Percentiles rank a stretch among this genome's conserved stretches.
These are phyloP conservation scores for Sarcomyxa edulis DNA, from an alignment of 768 basidiomycete genomes.

Conservation along the genomic window DNA sequence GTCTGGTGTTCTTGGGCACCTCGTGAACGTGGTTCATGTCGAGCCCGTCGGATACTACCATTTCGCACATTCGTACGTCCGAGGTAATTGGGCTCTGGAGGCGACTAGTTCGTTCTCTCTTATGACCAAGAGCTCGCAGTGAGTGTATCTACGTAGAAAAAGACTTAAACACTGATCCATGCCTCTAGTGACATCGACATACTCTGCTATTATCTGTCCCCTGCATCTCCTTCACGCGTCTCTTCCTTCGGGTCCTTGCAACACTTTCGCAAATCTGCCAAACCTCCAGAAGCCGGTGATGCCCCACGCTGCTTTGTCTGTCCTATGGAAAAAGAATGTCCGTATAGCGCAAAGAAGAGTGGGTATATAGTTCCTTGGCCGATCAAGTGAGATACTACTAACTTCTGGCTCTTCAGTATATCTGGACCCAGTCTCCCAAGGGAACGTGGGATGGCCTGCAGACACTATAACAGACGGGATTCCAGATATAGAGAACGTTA, in stretches of 20 bases:
- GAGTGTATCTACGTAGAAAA: slow-evolving; percentile 19
- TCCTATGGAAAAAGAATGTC: slow-evolving; percentile 62
- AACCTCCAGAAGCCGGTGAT: slow-evolving; percentile 63
- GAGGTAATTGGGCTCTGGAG: slow-evolving; percentile 76
- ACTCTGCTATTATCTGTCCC: slow-evolving; percentile 71
- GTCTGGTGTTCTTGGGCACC: slow-evolving; percentile 66
- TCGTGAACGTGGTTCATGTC: slow-evolving; percentile 79
- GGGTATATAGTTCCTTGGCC: slow-evolving; percentile 15
- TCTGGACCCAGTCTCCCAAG: slow-evolving; percentile 61
- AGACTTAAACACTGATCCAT: slow-evolving; percentile 4
- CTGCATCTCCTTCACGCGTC: slow-evolving; percentile 58
- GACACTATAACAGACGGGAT: slow-evolving; percentile 68
- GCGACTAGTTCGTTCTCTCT: slow-evolving; percentile 70
- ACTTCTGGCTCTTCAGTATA: slow-evolving; percentile 53
- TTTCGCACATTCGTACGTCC: slow-evolving; percentile 87
- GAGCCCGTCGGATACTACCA: slow-evolving; percentile 87
- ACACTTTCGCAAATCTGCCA: slow-evolving; percentile 72
- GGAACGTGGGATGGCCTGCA: slow-evolving; percentile 60
- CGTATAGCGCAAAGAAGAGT: slow-evolving; percentile 89
- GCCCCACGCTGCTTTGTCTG: slow-evolving; percentile 78
- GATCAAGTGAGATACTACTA: neutral
- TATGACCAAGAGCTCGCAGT: slow-evolving; percentile 93
- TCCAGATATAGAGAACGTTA: slow-evolving; percentile 85
- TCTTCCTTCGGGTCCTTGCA: slow-evolving; percentile 85
- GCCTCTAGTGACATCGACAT: slow-evolving; percentile 75